These are phyloP conservation scores for Paramecium caudatum DNA, from an alignment of 73 alveolate species.

Conservation along the genomic window DNA sequence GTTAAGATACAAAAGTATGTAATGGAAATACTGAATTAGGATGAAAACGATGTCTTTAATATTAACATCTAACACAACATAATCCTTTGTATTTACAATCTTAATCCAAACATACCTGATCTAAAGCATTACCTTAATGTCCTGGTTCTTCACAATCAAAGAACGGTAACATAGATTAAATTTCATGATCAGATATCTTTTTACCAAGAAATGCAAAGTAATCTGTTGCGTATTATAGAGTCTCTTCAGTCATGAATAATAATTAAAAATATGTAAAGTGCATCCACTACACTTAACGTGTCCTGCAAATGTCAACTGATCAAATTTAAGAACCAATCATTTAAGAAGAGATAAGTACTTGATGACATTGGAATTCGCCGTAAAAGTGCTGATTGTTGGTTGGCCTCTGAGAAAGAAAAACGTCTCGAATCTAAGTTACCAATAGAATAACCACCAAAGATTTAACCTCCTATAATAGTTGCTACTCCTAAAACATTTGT, in stretches of 20 bases:
- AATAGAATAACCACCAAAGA: not conserved
- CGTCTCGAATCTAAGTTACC: not conserved
- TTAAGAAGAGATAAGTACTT: not conserved
- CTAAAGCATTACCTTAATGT: slow-evolving; percentile 70
- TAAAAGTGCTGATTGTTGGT: slow-evolving; percentile 17
- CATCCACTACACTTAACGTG: not conserved
- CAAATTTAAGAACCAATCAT: not conserved
- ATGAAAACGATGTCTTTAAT: slow-evolving; percentile 67
- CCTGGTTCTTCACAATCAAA: slow-evolving; percentile 78
- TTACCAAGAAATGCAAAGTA: slow-evolving; percentile 72
- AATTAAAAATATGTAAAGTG: too few species aligned
- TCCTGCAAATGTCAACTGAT: not conserved
- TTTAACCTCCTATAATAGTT: too few species aligned
- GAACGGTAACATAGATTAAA: slow-evolving; percentile 71
- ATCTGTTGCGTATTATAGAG: slow-evolving; percentile 35
- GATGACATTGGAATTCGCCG: not conserved
- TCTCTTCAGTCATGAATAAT: slow-evolving; percentile 45
- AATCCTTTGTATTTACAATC: slow-evolving; percentile 74
- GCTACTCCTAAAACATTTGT: not conserved
- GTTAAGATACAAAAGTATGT: slow-evolving; percentile 66
- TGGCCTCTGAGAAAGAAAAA: slow-evolving; percentile 8
- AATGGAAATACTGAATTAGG: slow-evolving; percentile 54
- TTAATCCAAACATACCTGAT: slow-evolving; percentile 73
- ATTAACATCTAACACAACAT: slow-evolving; percentile 72
- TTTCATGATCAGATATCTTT: slow-evolving; percentile 71